Percentiles rank a stretch among this genome's conserved stretches.
These are phyloP conservation scores for Gossypium aridum DNA, from an alignment of 441 rosid genomes.

Conservation along the genomic window DNA sequence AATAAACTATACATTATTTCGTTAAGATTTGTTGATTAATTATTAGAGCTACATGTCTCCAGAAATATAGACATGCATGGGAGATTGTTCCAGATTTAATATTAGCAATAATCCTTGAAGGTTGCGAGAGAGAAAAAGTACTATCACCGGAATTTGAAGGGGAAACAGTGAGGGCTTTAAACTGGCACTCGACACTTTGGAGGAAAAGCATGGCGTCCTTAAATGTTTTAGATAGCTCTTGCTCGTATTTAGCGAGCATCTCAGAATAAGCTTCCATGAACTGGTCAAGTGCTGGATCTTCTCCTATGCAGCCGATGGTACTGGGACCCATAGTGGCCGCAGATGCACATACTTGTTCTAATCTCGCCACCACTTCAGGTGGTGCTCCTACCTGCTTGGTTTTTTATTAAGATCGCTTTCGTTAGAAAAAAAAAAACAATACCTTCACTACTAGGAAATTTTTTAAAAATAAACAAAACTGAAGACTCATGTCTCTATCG, in stretches of 20 bases:
- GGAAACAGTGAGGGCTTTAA: conserved; percentile 63
- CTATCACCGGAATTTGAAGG: conserved; percentile 52
- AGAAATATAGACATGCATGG: conserved; percentile 23
- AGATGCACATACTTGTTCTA: conserved; percentile 70
- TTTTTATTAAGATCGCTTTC: not conserved
- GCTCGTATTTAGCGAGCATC: conserved; percentile 93
- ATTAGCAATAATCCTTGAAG: not conserved
- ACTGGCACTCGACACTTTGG: conserved; percentile 74
- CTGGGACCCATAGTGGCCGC: conserved; percentile 39
- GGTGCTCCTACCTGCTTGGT: conserved; percentile 82
- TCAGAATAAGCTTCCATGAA: conserved; percentile 99
- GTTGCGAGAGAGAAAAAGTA: not conserved
- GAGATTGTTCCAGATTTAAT: not conserved
- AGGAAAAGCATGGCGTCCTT: conserved; percentile 90
- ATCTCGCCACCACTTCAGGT: conserved; percentile 68
- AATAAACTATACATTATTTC: not conserved
- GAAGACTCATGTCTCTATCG: conserved; percentile 22
- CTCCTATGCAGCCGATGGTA: conserved; percentile 46
- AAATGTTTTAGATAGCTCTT: conserved; percentile 84
- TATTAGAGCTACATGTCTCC: not conserved
- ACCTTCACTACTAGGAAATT: not conserved
- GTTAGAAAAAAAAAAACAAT: not conserved
- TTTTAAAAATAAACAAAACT: too few species aligned
- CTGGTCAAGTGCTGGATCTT: conserved; percentile 95
- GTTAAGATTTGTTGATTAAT: not conserved